phyloP scores from a whole-genome alignment of 108 stramenopile species.

The Cylindrotheca closterium region DNA sequence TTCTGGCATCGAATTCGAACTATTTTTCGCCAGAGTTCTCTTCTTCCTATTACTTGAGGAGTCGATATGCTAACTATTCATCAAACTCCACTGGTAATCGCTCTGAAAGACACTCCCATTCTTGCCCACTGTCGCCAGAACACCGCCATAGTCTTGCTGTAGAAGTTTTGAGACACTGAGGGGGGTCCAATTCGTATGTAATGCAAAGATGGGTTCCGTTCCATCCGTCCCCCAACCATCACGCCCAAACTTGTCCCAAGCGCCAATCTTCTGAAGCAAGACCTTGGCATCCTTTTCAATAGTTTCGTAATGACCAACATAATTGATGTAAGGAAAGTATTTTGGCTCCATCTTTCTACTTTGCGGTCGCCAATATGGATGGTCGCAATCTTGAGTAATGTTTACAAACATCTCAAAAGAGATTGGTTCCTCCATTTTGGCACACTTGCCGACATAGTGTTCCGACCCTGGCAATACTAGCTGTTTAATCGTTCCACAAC shows the following conservation, averaged over 20 bases:
- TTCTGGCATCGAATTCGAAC: no score
- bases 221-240: not conserved
- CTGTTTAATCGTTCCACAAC: not conserved
- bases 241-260: not conserved
- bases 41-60: no score
- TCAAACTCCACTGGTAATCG: no score
- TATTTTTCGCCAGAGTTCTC: no score
- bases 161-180: no score
- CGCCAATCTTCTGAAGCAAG: slow-evolving; percentile 33
- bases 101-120: no score
- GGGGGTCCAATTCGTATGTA: no score
- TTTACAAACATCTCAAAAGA: not conserved
- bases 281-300: slow-evolving; percentile 31
- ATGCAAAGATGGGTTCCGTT: not conserved
- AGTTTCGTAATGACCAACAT: slow-evolving; percentile 36
- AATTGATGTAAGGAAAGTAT: slow-evolving; percentile 45
- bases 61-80: no score
- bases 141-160: no score
- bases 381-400: slow-evolving; percentile 5
- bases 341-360: slow-evolving; percentile 35
- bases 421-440: not conserved
- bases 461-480: not conserved
- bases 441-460: not conserved
- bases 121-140: no score
- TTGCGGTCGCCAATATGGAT: slow-evolving; percentile 29